Evolutionary conservation across 208 protist species (phyloP).

Genomic region (Entamoeba histolytica): DNA sequence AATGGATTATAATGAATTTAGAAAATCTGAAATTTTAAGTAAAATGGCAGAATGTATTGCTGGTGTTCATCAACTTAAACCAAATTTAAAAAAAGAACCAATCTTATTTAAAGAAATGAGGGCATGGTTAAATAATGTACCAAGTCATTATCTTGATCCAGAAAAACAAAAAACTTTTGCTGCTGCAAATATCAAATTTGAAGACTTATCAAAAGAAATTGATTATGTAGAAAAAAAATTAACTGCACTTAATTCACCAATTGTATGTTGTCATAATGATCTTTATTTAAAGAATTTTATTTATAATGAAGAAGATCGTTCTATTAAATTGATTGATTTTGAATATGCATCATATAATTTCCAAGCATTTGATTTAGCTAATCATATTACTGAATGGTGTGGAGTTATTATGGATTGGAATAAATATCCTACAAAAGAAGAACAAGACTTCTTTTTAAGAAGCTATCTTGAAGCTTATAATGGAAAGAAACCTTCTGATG

Average conservation of each 20-base stretch:
- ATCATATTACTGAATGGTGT: not conserved
- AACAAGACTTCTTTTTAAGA: not conserved
- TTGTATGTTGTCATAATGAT: not conserved
- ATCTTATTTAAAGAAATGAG: not conserved
- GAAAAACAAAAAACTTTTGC: not conserved
- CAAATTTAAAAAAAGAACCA: not conserved
- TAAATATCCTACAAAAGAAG: not conserved
- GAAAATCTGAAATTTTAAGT: not conserved
- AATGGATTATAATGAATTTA: not conserved
- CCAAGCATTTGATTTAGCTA: not conserved
- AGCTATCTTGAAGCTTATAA: not conserved
- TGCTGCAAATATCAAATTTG: not conserved
- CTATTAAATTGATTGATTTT: not conserved
- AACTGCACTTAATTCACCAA: not conserved
- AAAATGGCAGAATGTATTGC: not conserved
- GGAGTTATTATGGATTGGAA: not conserved
- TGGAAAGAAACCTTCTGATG: not conserved
- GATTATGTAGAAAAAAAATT: not conserved
- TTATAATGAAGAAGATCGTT: not conserved
- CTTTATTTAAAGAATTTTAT: not conserved
- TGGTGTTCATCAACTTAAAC: not conserved
- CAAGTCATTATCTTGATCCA: not conserved
- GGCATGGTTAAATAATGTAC: not conserved
- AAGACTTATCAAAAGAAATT: not conserved
- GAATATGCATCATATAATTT: not conserved